phyloP scores from a whole-genome alignment of 2,329 filamentous ascomycete genomes.

The Zymoseptoria ardabiliae region DNA sequence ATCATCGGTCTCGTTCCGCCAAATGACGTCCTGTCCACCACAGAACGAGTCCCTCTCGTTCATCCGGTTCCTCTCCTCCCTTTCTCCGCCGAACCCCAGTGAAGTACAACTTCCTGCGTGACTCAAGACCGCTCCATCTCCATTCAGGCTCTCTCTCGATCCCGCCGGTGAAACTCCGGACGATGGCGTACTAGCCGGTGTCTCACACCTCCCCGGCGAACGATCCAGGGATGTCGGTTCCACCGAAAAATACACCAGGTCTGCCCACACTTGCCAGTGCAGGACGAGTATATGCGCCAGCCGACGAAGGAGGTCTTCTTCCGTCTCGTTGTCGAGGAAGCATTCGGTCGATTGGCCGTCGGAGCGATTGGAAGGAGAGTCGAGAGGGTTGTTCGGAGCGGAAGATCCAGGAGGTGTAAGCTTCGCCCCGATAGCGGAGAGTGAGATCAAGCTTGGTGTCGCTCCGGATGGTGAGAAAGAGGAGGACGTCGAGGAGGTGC shows the following conservation, averaged over 20 bases:
- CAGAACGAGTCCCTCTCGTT: background rate
- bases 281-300: slow-evolving; percentile 76
- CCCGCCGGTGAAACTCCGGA: background rate
- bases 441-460: background rate
- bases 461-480: background rate
- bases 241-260: slow-evolving; percentile 55
- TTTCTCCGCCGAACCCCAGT: background rate
- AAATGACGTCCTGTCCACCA: background rate
- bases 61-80: too few species aligned
- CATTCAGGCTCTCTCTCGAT: background rate
- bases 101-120: background rate
- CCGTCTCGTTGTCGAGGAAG: slow-evolving; percentile 17
- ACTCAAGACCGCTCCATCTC: background rate
- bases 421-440: background rate
- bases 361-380: background rate
- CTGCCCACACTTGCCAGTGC: slow-evolving; percentile 85
- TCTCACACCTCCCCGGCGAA: background rate
- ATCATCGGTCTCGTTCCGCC: background rate
- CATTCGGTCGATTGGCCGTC: background rate
- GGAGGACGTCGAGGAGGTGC: slow-evolving; percentile 1
- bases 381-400: background rate
- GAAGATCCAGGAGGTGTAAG: background rate
- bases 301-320: slow-evolving; percentile 61
- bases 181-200: background rate
- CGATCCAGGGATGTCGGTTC: background rate